These are phyloP conservation scores for Amylostereum areolatum DNA, from an alignment of 1,284 basidiomycete genomes.

Conservation along the genomic window DNA sequence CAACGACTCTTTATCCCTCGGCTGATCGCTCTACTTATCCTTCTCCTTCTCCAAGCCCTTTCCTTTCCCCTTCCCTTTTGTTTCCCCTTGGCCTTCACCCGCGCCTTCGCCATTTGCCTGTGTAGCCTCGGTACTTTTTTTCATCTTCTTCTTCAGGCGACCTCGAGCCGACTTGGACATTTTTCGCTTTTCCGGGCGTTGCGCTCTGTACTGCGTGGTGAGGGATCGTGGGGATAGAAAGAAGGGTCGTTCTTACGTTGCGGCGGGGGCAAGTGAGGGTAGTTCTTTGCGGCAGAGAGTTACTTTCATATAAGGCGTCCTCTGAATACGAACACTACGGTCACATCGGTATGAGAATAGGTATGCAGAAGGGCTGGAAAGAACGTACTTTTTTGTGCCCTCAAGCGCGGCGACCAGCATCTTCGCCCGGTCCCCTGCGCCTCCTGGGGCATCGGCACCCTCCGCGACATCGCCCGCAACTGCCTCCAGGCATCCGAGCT, in stretches of 20 bases:
- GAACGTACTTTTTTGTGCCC: conserved; percentile 55
- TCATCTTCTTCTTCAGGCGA: conserved; percentile 44
- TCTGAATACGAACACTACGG: conserved; percentile 54
- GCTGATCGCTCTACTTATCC: no score
- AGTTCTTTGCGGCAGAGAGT: conserved; percentile 54
- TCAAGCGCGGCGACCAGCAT: conserved; percentile 32
- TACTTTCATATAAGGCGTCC: conserved; percentile 71
- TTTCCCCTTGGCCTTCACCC: no score
- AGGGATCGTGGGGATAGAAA: not conserved
- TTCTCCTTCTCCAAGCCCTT: no score
- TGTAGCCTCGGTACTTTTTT: conserved; percentile 17
- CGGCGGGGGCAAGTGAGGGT: conserved; percentile 34
- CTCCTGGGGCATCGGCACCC: conserved; percentile 24
- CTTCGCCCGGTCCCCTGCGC: conserved; percentile 10
- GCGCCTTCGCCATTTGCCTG: not conserved
- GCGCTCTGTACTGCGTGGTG: conserved; percentile 37
- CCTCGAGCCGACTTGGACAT: conserved; percentile 53
- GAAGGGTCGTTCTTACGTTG: conserved; percentile 41
- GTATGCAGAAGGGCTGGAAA: conserved; percentile 3
- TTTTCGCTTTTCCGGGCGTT: conserved; percentile 44
- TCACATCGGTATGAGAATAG: not conserved
- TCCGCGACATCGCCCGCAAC: conserved; percentile 14
- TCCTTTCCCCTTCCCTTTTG: no score
- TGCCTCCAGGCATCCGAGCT: conserved; percentile 55
- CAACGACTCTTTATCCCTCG: no score